Conservation (phyloP, 2,329 filamentous ascomycete species). For the Aureobasidium mangrovei region DNA sequence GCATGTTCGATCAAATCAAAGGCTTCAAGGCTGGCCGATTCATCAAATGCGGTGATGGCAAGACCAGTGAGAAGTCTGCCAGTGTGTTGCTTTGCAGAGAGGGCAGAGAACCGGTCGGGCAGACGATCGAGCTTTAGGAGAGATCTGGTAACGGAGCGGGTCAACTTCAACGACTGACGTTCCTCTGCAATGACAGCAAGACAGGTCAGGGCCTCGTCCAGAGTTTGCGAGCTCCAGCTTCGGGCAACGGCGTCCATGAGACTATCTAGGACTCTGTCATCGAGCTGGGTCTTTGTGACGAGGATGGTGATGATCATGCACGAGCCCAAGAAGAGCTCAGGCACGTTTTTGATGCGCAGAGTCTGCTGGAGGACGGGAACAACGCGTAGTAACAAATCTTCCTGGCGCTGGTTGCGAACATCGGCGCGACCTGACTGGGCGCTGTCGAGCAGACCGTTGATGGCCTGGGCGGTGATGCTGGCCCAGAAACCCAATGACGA, state of each 20-base stretch:
- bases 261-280: constrained; percentile 70
- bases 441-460: constrained; percentile 72
- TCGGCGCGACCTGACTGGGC: constrained; percentile 65
- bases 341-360: constrained; percentile 63
- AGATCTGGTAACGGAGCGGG: constrained; percentile 59
- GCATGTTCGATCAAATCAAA: constrained; percentile 53
- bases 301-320: constrained; percentile 88
- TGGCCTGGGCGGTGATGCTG: constrained; percentile 73
- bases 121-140: constrained; percentile 57
- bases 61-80: constrained; percentile 65
- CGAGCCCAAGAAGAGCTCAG: constrained; percentile 74
- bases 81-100: constrained; percentile 57
- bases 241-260: constrained; percentile 82
- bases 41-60: constrained; percentile 56
- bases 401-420: constrained; percentile 71
- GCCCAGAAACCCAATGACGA: constrained; percentile 85
- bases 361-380: constrained; percentile 67
- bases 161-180: constrained; percentile 60
- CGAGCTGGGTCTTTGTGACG: constrained; percentile 70
- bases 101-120: constrained; percentile 49
- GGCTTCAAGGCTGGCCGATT: constrained; percentile 48
- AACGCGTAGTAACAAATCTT: constrained; percentile 62
- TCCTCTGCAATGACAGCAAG: constrained; percentile 75
- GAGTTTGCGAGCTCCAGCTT: constrained; percentile 67
- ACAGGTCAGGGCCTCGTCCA: constrained; percentile 66